These are phyloP conservation scores for Fusarium sterilihyphosum DNA, from an alignment of 2,329 filamentous ascomycete genomes.

Conservation along the genomic window DNA sequence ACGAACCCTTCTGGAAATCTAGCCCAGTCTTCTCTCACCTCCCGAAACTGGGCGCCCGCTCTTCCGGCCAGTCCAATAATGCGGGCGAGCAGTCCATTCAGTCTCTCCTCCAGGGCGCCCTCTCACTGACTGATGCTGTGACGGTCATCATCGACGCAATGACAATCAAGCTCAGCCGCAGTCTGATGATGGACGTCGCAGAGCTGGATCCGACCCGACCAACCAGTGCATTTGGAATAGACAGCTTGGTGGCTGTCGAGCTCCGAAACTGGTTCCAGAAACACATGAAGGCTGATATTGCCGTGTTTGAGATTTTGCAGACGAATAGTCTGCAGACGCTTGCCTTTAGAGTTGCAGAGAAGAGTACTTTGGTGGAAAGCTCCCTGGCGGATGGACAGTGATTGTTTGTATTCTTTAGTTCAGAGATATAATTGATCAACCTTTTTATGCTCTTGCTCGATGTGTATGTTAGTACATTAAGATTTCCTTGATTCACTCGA, in stretches of 20 bases:
- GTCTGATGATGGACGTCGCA: not conserved
- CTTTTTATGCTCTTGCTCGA: not conserved
- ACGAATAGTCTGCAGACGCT: not conserved
- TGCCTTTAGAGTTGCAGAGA: not conserved
- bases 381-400: not conserved
- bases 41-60: not conserved
- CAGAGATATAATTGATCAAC: accelerated
- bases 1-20: not conserved
- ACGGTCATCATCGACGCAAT: not conserved
- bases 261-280: not conserved
- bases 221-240: not conserved
- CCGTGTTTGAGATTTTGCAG: not conserved
- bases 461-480: accelerated
- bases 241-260: not conserved
- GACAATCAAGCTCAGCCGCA: not conserved
- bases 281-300: not conserved
- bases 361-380: not conserved
- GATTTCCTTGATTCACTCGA: not conserved
- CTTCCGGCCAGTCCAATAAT: not conserved
- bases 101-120: not conserved
- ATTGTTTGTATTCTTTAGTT: not conserved
- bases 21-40: not conserved
- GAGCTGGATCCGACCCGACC: not conserved
- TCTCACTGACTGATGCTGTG: not conserved
- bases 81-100: not conserved